Percentiles rank a stretch among this genome's conserved stretches.
Conservation (phyloP, 1,284 basidiomycete genomes). For the Cutaneotrichosporon cavernicola region DNA sequence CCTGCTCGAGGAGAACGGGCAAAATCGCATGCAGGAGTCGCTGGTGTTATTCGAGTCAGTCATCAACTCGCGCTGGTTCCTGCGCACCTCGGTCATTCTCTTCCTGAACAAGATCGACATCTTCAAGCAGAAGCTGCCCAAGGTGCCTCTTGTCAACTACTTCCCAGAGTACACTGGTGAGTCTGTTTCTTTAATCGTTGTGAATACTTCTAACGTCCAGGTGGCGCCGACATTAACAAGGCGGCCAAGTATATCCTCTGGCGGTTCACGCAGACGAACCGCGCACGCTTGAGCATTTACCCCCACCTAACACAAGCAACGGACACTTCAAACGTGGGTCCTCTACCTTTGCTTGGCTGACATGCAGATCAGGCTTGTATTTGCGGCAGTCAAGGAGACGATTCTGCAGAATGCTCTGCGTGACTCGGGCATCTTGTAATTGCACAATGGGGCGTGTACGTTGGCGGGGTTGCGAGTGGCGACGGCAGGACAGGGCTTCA, state of each 20-base stretch:
- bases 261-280: conserved; percentile 94
- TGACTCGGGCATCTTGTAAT: conserved; percentile 51
- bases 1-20: conserved; percentile 65
- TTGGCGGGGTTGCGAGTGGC: not conserved
- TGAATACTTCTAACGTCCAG: not conserved
- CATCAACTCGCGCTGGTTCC: conserved; percentile 97
- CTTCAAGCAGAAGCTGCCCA: conserved; percentile 89
- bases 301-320: conserved; percentile 71
- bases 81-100: conserved; percentile 85
- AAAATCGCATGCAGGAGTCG: conserved; percentile 96
- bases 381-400: conserved; percentile 97
- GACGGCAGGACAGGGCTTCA: not conserved
- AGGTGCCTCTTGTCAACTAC: conserved; percentile 78
- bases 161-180: conserved; percentile 85
- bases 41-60: conserved; percentile 91
- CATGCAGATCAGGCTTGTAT: conserved; percentile 72
- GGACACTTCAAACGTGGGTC: conserved; percentile 65
- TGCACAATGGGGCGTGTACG: not conserved
- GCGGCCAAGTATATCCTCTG: conserved; percentile 97
- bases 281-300: conserved; percentile 82
- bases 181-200: not conserved
- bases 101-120: conserved; percentile 96
- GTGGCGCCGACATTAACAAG: conserved; percentile 92
- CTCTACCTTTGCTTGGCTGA: not conserved
- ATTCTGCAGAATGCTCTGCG: conserved; percentile 66